Evolutionary conservation across 23 red algal species (phyloP).

Genomic region (Gracilaria gracilis): DNA sequence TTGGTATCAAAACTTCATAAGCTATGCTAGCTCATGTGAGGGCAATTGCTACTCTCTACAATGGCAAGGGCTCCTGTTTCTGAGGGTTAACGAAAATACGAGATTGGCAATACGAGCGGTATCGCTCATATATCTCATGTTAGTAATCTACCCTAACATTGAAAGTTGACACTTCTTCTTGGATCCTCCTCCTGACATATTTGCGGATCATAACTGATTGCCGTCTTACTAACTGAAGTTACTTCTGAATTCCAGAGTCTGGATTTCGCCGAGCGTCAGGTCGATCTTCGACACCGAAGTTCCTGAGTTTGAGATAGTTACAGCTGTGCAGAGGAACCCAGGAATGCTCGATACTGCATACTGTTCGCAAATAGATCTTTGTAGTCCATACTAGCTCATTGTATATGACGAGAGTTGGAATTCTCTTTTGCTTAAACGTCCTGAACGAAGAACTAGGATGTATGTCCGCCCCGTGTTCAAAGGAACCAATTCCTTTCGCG

Average conservation of each 20-base stretch:
- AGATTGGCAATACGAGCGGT: too few species aligned
- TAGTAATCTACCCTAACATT: too few species aligned
- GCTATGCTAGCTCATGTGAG: too few species aligned
- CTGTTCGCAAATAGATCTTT: slow-evolving; percentile 80
- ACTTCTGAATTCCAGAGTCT: neutral
- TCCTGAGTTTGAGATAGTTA: slow-evolving; percentile 20
- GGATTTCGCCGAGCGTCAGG: neutral
- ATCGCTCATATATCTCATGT: too few species aligned
- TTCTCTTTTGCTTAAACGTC: slow-evolving; percentile 17
- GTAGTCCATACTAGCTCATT: slow-evolving; percentile 89
- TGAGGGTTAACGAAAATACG: too few species aligned
- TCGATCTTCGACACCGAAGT: slow-evolving; percentile 13
- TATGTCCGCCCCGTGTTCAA: slow-evolving; percentile 47
- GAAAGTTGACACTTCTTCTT: too few species aligned
- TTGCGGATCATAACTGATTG: too few species aligned
- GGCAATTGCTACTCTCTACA: too few species aligned
- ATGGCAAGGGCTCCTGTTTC: too few species aligned
- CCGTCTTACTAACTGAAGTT: too few species aligned
- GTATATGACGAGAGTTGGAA: slow-evolving; percentile 74
- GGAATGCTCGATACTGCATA: slow-evolving; percentile 67
- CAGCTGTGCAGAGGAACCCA: slow-evolving; percentile 80
- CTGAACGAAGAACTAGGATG: slow-evolving; percentile 72
- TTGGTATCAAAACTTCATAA: too few species aligned
- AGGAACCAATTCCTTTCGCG: neutral
- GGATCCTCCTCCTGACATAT: too few species aligned